phyloP scores from a whole-genome alignment of 306 rosid genomes.

The Herpetospermum pedunculosum region DNA sequence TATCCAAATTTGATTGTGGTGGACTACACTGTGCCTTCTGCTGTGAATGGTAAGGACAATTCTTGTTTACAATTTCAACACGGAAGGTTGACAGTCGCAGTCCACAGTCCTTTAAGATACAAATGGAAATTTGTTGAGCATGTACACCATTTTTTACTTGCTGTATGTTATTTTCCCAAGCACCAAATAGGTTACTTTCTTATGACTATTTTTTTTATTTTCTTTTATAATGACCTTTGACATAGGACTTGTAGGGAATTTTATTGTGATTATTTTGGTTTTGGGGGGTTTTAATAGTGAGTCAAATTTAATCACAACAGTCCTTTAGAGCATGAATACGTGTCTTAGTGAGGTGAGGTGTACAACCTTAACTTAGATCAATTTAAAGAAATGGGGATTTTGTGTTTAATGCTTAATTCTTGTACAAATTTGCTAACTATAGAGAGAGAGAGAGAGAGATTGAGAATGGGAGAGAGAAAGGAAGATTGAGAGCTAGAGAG shows the following conservation, averaged over 20 bases:
- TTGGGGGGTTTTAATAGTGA: neutral
- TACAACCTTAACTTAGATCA: no score
- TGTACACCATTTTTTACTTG: neutral
- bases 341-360: neutral
- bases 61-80: neutral
- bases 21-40: slow-evolving; percentile 77
- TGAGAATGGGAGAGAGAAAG: no score
- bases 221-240: neutral
- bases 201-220: neutral
- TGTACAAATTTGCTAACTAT: no score
- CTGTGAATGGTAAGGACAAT: slow-evolving; percentile 59
- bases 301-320: neutral
- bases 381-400: no score
- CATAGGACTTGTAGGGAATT: neutral
- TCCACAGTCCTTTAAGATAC: neutral
- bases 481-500: no score
- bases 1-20: slow-evolving; percentile 72
- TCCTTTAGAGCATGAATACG: neutral
- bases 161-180: neutral
- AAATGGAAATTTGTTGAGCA: neutral
- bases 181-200: neutral
- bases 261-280: neutral
- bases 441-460: no score
- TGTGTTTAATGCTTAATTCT: no score
- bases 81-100: neutral